Percentiles rank a stretch among this genome's conserved stretches.
Evolutionary conservation across 176 grass and related monocot genomes (phyloP).

Genomic region (Pontederia paniculata): DNA sequence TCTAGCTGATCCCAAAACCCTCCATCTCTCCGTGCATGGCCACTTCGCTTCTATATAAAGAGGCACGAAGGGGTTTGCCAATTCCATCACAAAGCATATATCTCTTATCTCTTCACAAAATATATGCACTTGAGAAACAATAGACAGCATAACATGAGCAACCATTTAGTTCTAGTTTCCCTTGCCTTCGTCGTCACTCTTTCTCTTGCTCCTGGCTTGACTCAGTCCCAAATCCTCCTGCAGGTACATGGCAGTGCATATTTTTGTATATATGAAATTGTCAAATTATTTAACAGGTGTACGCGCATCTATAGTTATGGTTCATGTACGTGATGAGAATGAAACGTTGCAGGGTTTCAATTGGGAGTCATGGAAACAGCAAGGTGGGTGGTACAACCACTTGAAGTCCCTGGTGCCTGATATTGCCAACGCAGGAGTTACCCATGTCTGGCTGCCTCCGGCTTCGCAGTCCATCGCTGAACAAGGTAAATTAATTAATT

Average conservation of each 20-base stretch:
- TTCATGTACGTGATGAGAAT: neutral
- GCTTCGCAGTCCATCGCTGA: neutral
- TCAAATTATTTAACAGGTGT: too few relatives aligned
- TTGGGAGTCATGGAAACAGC: slow-evolving; percentile 1
- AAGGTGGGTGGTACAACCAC: neutral
- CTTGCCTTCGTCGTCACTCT: neutral
- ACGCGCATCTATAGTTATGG: neutral
- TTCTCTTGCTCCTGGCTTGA: neutral
- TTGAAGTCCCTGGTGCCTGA: neutral
- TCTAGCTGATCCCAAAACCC: too few relatives aligned
- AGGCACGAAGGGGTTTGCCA: too few relatives aligned
- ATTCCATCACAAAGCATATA: too few relatives aligned
- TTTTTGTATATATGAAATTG: neutral
- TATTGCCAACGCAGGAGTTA: neutral
- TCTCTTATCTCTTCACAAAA: too few relatives aligned
- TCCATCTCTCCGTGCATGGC: too few relatives aligned
- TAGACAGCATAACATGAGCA: too few relatives aligned
- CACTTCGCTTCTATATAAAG: too few relatives aligned
- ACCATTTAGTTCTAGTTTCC: too few relatives aligned
- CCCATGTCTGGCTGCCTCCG: slow-evolving; percentile 1
- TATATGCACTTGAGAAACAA: too few relatives aligned
- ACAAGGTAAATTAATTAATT: too few relatives aligned
- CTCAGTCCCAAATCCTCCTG: neutral
- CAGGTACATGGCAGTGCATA: neutral
- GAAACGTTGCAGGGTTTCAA: neutral